phyloP scores from a whole-genome alignment of 202 grass and related monocot genomes.

The Musa balbisiana region DNA sequence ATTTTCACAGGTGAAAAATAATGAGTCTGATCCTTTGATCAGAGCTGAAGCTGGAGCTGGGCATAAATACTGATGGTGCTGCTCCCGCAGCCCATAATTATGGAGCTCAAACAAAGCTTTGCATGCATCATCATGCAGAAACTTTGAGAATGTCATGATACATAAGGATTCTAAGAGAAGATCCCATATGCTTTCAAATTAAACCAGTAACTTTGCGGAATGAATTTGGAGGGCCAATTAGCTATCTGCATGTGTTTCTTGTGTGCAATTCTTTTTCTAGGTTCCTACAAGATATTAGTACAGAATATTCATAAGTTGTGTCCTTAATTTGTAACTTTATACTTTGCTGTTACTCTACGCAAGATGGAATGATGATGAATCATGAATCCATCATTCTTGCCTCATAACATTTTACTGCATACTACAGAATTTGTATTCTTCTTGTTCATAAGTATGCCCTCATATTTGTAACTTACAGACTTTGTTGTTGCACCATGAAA shows the following conservation, averaged over 20 bases:
- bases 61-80: slow-evolving; percentile 5
- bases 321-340: not conserved
- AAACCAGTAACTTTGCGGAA: not conserved
- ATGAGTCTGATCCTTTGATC: slow-evolving; percentile 20
- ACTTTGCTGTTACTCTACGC: not conserved
- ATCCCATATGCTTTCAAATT: not conserved
- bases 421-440: not conserved
- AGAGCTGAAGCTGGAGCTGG: slow-evolving; percentile 8
- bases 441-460: not conserved
- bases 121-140: slow-evolving; percentile 7
- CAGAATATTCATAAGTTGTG: slow-evolving; percentile 3
- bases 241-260: not conserved
- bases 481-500: not conserved
- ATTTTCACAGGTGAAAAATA: slow-evolving; percentile 23
- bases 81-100: not conserved
- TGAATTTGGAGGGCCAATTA: not conserved
- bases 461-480: not conserved
- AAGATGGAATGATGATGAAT: not conserved
- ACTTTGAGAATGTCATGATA: not conserved
- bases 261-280: not conserved
- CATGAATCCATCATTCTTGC: not conserved
- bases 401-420: too few species aligned
- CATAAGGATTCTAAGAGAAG: not conserved
- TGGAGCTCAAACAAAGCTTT: slow-evolving; percentile 32
- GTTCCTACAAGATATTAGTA: not conserved